Base-by-base conservation (phyloP, 2,329 filamentous ascomycete species). In the Alternaria hordeiaustralica region DNA sequence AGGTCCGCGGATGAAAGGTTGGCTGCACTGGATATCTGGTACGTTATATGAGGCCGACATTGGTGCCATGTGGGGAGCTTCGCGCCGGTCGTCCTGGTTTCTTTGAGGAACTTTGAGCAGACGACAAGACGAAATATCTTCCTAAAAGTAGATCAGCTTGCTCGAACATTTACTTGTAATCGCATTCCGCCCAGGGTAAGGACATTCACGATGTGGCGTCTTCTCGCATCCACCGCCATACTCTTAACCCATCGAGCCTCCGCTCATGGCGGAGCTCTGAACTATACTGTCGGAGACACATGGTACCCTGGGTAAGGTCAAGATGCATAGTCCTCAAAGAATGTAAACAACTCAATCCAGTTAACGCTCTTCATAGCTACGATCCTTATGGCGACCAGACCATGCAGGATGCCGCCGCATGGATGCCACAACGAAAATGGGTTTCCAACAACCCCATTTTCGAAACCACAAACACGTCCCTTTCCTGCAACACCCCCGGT, bases 401-500 rank as follows among this genome's bases (percentile, higher is more conserved):
- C 25, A 59, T 58, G 41, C 73, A 77, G 71, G 69, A 69, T 46
- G 50, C 47, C 10, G 67, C 69, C 4, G 63, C 65, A 7, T 73
- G 62, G 64, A 71, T 75, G 49, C 61, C 68, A n/a, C 75, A 77
- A 70, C 70, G 75, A 11, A 71, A 71, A 67, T 77, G 75, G 74
- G 67, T 66, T 20, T 68, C 73, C 59, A 71, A 71, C 56, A 55
- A 73, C 47, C 75, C 75, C 57, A 75, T 77, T 65, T 70, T 75
- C 64, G 61, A 71, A 55, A 43, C 70, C 25, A 64, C 47, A 49
- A 75, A 73, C 60, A 23, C 30, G 36, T 70, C 63, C 33, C 70
- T 77, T 33, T 66, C 74, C 15, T 77, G 75, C 71, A 77, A 77
- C 62, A 63, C 67, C 2, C 74, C 75, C 8, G 74, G 74, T 26